Evolutionary conservation across 2,329 filamentous ascomycete genomes (phyloP).

Genomic region (Phoma sp.): DNA sequence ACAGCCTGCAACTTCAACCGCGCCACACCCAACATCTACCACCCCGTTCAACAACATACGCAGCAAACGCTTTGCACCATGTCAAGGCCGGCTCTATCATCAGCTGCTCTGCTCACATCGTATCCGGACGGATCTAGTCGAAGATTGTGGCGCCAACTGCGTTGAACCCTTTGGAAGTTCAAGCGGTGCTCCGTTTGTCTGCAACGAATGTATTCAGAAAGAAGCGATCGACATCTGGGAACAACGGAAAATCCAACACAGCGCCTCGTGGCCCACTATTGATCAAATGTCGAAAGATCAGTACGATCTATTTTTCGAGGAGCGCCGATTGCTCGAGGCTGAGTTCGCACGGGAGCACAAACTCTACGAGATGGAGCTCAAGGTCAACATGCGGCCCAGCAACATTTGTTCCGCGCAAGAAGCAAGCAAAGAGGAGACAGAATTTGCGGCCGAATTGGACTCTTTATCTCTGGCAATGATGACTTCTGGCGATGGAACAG

Average conservation of each 20-base stretch:
- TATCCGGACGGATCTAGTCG: constrained; percentile 45
- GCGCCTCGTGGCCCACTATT: constrained; percentile 36
- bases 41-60: constrained; percentile 31
- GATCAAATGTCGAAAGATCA: constrained; percentile 42
- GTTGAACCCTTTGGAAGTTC: constrained; percentile 36
- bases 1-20: constrained; percentile 19
- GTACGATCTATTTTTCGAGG: constrained; percentile 43
- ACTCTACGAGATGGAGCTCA: constrained; percentile 37
- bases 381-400: constrained; percentile 33
- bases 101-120: constrained; percentile 47
- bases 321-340: constrained; percentile 38
- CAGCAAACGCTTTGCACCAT: constrained; percentile 42
- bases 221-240: constrained; percentile 40
- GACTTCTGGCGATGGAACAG: constrained; percentile 28
- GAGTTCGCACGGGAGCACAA: constrained; percentile 36
- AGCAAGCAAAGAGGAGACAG: constrained; percentile 39
- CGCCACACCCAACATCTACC: constrained; percentile 13
- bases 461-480: constrained; percentile 41
- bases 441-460: constrained; percentile 42
- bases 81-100: constrained; percentile 46
- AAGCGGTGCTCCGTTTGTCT: constrained; percentile 35
- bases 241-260: constrained; percentile 36
- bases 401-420: constrained; percentile 41
- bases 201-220: constrained; percentile 43
- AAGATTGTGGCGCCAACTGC: constrained; percentile 46